phyloP scores from a whole-genome alignment of 306 rosid genomes.

The Quercus robur region DNA sequence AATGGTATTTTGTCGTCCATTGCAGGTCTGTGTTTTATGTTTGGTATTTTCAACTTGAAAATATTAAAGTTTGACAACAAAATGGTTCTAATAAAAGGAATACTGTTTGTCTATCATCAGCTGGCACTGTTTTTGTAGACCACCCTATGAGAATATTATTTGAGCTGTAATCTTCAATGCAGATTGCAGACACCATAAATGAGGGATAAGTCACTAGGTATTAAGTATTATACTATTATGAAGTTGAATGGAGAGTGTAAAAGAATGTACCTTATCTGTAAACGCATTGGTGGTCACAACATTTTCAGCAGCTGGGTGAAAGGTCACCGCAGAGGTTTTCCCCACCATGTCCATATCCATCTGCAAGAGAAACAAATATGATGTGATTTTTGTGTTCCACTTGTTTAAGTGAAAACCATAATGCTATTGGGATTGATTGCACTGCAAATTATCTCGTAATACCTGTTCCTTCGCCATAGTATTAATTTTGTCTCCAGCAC shows the following conservation, averaged over 20 bases:
- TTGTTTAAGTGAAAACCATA: conserved; percentile 2
- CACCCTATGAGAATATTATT: background rate
- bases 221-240: background rate
- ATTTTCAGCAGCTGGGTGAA: conserved; percentile 31
- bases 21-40: background rate
- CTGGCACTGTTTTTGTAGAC: background rate
- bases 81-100: background rate
- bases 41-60: background rate
- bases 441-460: conserved; percentile 24
- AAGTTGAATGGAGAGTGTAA: background rate
- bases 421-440: background rate
- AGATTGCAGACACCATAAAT: background rate
- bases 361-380: conserved; percentile 25
- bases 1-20: background rate
- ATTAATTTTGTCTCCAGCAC: conserved; percentile 41
- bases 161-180: background rate
- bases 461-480: conserved; percentile 49
- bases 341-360: conserved; percentile 27
- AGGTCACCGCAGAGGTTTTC: conserved; percentile 22
- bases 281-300: conserved; percentile 24
- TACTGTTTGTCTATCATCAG: background rate
- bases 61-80: background rate
- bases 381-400: background rate
- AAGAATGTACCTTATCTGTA: conserved; percentile 33
- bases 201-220: background rate